Base-by-base conservation (phyloP, 1,284 basidiomycete genomes). In the Malassezia arunalokei region DNA sequence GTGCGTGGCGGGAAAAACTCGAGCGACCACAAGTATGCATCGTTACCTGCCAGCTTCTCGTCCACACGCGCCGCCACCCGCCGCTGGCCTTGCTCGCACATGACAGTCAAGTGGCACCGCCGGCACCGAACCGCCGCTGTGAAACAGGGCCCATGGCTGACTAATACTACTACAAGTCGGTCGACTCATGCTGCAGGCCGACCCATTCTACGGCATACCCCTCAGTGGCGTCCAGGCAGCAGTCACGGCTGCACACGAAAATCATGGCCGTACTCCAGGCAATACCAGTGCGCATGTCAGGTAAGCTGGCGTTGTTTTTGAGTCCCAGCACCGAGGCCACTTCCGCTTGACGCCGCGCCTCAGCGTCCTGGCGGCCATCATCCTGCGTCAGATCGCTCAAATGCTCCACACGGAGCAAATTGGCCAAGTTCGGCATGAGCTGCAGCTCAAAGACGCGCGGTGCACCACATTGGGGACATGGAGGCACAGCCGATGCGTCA, bases 1-100 rank as follows among this genome's bases (percentile, higher is more conserved):
- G 91, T 95, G 55, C 87, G 81, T 3, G 91, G 90, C 31, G 91
- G 91, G 71, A 96, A 96, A 80, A 94, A 95, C 87, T 75, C 90
- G 85, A 8, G 86, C 84, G 73, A 83, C 61, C 60, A 66, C n/a
- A 62, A 51, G 14, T 62, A 60, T 7, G 40, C 43, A 57, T 64
- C 59, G 8, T 42, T 33, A 0, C 56, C 20, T 3, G 43, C 31
- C 12, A 55, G 30, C 38, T 55, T 55, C 11, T 49, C 53, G 15
- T 55, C 47, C 17, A 55, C 50, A 5, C 43, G 43, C 28, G 49
- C 31, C 30, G 35, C 41, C 24, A 15, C 5, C 5, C 27, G 49
- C n/a, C 15, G 8, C 11, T 24, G 12, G 9, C 15, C 27, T 14
- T 12, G 3, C 11, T 35, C 33, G 15, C 11, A 12, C 11, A 35